Conservation (phyloP, 2,329 filamentous ascomycete genomes). For the Coniochaeta sp. region DNA sequence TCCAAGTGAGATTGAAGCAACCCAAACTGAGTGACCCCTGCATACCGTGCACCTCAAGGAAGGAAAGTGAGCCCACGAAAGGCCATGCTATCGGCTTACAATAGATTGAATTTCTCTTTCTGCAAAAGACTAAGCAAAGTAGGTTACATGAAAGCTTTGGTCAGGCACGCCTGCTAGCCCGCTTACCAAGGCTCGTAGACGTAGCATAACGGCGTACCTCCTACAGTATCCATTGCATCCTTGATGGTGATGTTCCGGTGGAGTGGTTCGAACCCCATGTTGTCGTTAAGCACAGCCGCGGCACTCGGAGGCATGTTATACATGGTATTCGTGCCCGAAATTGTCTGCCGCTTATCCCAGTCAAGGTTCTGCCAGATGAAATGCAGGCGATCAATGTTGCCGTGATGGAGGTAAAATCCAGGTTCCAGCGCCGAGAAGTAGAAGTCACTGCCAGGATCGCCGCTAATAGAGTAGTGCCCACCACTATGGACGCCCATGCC, state of each 20-base stretch:
- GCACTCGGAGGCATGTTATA: slow-evolving; percentile 29
- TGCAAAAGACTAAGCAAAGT: too few relatives aligned
- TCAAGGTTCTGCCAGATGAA: slow-evolving; percentile 43
- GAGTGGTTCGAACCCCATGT: slow-evolving; percentile 17
- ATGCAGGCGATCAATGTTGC: slow-evolving; percentile 36
- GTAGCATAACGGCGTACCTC: slow-evolving; percentile 32
- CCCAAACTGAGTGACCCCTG: too few relatives aligned
- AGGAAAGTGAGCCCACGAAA: too few relatives aligned
- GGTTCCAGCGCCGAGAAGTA: slow-evolving; percentile 36
- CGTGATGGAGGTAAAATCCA: slow-evolving; percentile 38
- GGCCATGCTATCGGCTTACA: too few relatives aligned
- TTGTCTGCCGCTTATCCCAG: slow-evolving; percentile 26
- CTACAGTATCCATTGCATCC: slow-evolving; percentile 28
- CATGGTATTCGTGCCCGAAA: slow-evolving; percentile 32
- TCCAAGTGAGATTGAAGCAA: too few relatives aligned
- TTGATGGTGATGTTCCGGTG: slow-evolving; percentile 15
- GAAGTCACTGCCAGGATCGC: slow-evolving; percentile 38
- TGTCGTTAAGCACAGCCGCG: slow-evolving; percentile 30
- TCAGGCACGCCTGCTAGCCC: too few relatives aligned
- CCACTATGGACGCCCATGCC: slow-evolving; percentile 28
- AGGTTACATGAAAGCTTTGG: too few relatives aligned
- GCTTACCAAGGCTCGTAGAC: slow-evolving; percentile 26
- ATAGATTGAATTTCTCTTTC: too few relatives aligned
- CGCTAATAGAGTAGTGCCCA: slow-evolving; percentile 34
- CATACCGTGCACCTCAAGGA: too few relatives aligned